Evolutionary conservation across 2,329 filamentous ascomycete species (phyloP).

Genomic region (Pestalotiopsis sp.): DNA sequence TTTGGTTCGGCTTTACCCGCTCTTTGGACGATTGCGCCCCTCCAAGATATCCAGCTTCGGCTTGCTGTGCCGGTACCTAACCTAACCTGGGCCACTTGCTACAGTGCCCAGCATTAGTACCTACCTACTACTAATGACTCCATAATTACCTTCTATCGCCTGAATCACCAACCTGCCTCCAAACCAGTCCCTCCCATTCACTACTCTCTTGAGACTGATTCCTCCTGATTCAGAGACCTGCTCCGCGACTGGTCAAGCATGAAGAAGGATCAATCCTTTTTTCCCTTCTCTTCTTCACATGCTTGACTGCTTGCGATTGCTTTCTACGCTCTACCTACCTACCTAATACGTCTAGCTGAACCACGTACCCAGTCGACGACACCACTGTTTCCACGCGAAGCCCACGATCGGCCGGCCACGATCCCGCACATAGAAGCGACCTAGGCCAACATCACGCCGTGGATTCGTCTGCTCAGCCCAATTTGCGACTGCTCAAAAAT

Average conservation of each 20-base stretch:
- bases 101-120: neutral
- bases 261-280: neutral
- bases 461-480: neutral
- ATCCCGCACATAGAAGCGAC: neutral
- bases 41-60: neutral
- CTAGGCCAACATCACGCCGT: neutral
- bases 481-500: neutral
- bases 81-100: neutral
- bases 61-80: neutral
- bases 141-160: neutral
- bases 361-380: neutral
- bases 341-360: neutral
- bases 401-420: neutral
- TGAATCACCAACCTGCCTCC: neutral
- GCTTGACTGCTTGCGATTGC: neutral
- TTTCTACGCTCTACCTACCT: neutral
- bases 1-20: conserved; percentile 6
- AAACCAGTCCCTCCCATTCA: neutral
- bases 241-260: neutral
- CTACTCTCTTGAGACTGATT: neutral
- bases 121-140: neutral
- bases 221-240: neutral
- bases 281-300: neutral
- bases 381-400: neutral
- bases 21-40: neutral